Conservation (phyloP, 2,329 filamentous ascomycete genomes). For the Calonectria pseudoturangicola region DNA sequence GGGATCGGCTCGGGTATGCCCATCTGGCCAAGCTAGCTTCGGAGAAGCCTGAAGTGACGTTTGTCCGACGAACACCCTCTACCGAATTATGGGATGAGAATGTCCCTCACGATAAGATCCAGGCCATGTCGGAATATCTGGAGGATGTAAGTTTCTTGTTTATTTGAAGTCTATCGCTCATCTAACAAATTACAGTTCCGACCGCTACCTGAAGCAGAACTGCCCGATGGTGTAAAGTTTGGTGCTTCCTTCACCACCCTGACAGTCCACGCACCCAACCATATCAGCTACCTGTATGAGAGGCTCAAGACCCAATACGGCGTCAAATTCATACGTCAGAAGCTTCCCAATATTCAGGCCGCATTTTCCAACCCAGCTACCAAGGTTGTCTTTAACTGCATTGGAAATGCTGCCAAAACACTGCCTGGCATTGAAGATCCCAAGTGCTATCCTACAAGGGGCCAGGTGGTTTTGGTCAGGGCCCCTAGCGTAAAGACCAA, state of each 20-base stretch:
- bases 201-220: constrained; percentile 53
- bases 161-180: too few relatives aligned
- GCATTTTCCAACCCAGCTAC: constrained; percentile 55
- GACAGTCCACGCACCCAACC: constrained; percentile 62
- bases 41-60: constrained; percentile 56
- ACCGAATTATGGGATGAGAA: constrained; percentile 65
- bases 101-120: constrained; percentile 63
- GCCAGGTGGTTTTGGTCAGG: constrained; percentile 61
- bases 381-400: constrained; percentile 60
- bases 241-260: constrained; percentile 61
- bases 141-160: constrained; percentile 58
- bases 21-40: constrained; percentile 60
- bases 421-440: constrained; percentile 61
- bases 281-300: constrained; percentile 58
- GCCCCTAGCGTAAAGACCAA: constrained; percentile 60
- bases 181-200: constrained; percentile 53
- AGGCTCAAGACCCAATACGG: constrained; percentile 55
- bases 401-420: constrained; percentile 58
- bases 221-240: constrained; percentile 58
- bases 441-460: constrained; percentile 64
- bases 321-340: constrained; percentile 57
- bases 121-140: constrained; percentile 63
- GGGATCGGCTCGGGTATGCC: constrained; percentile 64
- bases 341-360: constrained; percentile 52
- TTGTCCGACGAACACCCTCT: constrained; percentile 61